Evolutionary conservation across 768 basidiomycete genomes (phyloP).

Genomic region (Hortiboletus flavorubellus): DNA sequence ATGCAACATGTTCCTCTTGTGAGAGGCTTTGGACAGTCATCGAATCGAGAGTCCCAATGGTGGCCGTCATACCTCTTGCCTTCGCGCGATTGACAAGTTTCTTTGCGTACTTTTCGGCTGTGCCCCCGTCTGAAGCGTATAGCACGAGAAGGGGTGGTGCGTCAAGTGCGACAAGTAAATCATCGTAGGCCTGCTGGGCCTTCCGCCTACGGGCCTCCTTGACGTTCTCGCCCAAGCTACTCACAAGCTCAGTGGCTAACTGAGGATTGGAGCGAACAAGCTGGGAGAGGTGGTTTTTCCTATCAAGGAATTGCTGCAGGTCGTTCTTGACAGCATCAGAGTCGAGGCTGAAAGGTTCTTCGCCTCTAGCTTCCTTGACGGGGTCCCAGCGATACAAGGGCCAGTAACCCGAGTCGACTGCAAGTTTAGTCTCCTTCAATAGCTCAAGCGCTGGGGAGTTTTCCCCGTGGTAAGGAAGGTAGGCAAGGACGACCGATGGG

Average conservation of each 20-base stretch:
- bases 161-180: conserved; percentile 78
- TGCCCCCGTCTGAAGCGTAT: conserved; percentile 94
- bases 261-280: conserved; percentile 78
- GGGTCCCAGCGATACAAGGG: conserved; percentile 99
- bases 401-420: conserved; percentile 96
- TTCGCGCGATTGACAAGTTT: conserved; percentile 78
- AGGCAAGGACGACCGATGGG: conserved; percentile 89
- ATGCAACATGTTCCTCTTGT: conserved; percentile 71
- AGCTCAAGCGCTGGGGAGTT: conserved; percentile 77
- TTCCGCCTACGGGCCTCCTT: conserved; percentile 79
- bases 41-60: conserved; percentile 77
- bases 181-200: conserved; percentile 80
- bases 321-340: conserved; percentile 94
- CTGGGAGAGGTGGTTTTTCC: conserved; percentile 95
- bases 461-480: conserved; percentile 85
- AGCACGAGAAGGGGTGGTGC: conserved; percentile 85
- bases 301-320: conserved; percentile 88
- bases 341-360: conserved; percentile 90
- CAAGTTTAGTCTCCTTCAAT: conserved; percentile 96
- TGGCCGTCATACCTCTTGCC: conserved; percentile 76
- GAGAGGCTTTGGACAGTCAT: conserved; percentile 70
- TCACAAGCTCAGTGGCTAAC: conserved; percentile 78
- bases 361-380: conserved; percentile 64
- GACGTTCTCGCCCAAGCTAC: conserved; percentile 79
- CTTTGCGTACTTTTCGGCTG: conserved; percentile 96